phyloP scores from a whole-genome alignment of 345 rosid species.

The Populus ilicifolia region DNA sequence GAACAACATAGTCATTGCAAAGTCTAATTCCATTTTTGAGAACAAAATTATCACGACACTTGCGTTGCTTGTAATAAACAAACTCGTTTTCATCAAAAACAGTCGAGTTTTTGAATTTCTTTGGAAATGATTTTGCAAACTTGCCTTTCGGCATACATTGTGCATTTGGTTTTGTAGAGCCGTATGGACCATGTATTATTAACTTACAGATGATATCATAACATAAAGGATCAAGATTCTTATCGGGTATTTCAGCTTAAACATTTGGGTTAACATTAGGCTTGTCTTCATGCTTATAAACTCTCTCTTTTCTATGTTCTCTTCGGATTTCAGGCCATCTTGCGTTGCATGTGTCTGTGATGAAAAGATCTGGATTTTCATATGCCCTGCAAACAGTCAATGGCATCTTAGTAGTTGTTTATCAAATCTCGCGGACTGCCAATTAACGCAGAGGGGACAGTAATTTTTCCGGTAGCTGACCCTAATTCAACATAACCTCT shows the following conservation, averaged over 20 bases:
- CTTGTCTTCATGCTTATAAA: too few relatives aligned
- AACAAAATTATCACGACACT: background rate
- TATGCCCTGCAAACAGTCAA: background rate
- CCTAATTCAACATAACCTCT: too few relatives aligned
- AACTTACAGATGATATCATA: background rate
- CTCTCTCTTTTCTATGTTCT: too few relatives aligned
- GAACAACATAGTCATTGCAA: background rate
- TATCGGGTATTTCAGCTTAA: background rate
- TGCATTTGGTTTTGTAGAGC: background rate
- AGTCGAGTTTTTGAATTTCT: background rate
- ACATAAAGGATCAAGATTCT: background rate
- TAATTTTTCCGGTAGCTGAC: too few relatives aligned
- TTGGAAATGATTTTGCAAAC: background rate
- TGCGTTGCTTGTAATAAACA: background rate
- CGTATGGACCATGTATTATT: background rate
- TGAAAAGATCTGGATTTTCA: background rate
- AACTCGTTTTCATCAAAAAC: background rate
- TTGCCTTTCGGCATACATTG: background rate
- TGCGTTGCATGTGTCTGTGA: background rate
- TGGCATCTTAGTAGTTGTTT: background rate
- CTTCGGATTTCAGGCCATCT: background rate
- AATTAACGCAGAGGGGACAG: too few relatives aligned
- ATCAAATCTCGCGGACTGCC: too few relatives aligned
- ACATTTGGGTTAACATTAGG: background rate
- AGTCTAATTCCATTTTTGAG: background rate